phyloP scores from a whole-genome alignment of 2,329 filamentous ascomycete genomes.

The Exophiala phaeomuriformis region DNA sequence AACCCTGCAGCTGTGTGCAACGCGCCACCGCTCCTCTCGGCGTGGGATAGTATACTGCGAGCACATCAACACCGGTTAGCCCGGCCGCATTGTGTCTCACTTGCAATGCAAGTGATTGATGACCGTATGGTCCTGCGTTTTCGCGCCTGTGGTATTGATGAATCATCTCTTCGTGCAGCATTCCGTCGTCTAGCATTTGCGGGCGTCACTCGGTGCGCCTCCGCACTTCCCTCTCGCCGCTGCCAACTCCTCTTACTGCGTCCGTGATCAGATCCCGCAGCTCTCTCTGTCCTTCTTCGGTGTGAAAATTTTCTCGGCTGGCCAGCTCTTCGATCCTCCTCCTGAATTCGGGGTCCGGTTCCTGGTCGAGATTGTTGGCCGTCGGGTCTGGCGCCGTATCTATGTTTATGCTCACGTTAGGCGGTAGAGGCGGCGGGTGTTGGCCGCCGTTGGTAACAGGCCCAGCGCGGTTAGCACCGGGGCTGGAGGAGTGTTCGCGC shows the following conservation, averaged over 20 bases:
- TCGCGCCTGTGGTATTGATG: background rate
- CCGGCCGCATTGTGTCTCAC: background rate
- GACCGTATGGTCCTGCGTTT: no score
- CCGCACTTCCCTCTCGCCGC: slow-evolving; percentile 59
- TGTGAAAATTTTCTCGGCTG: slow-evolving; percentile 72
- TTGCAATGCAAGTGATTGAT: background rate
- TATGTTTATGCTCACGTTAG: slow-evolving; percentile 69
- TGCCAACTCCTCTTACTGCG: slow-evolving; percentile 61
- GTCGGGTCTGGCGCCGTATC: slow-evolving; percentile 57
- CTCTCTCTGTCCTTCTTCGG: slow-evolving; percentile 69
- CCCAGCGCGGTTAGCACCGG: slow-evolving; percentile 21
- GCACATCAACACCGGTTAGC: background rate
- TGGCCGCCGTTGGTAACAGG: slow-evolving; percentile 32
- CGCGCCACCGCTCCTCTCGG: background rate
- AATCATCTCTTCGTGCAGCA: background rate
- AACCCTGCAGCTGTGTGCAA: background rate
- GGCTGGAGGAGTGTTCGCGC: slow-evolving; percentile 33
- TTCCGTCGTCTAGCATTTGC: background rate
- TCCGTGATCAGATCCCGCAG: slow-evolving; percentile 73
- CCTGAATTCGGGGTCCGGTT: slow-evolving; percentile 68
- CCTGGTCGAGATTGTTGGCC: slow-evolving; percentile 41
- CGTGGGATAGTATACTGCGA: background rate
- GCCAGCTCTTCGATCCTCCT: slow-evolving; percentile 84
- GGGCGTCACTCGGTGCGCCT: slow-evolving; percentile 44
- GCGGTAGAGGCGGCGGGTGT: slow-evolving; percentile 58